Conservation (phyloP, 257 asterid genomes). For the Lithospermum erythrorhizon region DNA sequence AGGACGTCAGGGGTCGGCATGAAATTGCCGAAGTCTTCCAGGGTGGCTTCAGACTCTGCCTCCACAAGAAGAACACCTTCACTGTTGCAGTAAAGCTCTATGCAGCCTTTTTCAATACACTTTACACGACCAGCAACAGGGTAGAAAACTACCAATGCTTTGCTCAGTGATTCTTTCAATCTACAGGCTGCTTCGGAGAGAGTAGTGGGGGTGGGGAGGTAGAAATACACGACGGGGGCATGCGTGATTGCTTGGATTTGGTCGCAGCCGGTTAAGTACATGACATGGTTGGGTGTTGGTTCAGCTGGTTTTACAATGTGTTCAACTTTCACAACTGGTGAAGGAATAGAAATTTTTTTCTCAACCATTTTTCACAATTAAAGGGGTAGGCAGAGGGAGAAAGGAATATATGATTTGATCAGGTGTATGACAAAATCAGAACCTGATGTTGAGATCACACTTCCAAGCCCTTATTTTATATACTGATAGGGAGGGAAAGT, state of each 20-base stretch:
- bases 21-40: slow-evolving; percentile 48
- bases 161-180: slow-evolving; percentile 30
- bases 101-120: slow-evolving; percentile 44
- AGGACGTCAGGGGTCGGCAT: slow-evolving; percentile 33
- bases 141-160: slow-evolving; percentile 33
- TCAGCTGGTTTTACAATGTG: slow-evolving; percentile 52
- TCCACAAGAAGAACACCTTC: slow-evolving; percentile 36
- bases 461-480: too few species aligned
- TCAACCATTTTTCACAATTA: slow-evolving; percentile 6
- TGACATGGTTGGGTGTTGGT: slow-evolving; percentile 26
- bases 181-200: slow-evolving; percentile 10
- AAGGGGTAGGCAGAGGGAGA: too few species aligned
- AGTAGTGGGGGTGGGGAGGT: slow-evolving; percentile 14
- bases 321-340: slow-evolving; percentile 21
- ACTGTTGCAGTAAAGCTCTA: slow-evolving; percentile 46
- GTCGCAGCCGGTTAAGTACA: slow-evolving; percentile 38
- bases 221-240: slow-evolving; percentile 48
- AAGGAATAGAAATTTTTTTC: background rate
- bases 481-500: too few species aligned
- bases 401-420: too few species aligned
- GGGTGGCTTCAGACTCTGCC: slow-evolving; percentile 31
- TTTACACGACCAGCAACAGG: slow-evolving; percentile 48
- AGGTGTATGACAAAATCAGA: too few species aligned
- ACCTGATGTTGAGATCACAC: too few species aligned
- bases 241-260: slow-evolving; percentile 45